Evolutionary conservation across 164 flowering plant species (phyloP).

Genomic region (Pachysandra terminalis): DNA sequence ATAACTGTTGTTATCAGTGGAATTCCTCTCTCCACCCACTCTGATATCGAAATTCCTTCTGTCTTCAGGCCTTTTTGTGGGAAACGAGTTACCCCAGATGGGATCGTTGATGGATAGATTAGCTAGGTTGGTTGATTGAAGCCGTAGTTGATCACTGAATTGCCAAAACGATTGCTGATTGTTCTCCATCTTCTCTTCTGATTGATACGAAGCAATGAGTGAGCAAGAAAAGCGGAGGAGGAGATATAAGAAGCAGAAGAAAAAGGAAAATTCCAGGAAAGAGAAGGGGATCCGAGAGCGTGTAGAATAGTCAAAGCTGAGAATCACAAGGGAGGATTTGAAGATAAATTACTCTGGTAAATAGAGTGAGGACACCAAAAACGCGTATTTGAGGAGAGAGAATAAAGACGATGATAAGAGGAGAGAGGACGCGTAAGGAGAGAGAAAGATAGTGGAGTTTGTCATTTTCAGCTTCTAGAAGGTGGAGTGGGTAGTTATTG

Average conservation of each 20-base stretch:
- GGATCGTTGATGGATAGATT: slow-evolving; percentile 71
- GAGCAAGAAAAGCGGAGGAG: neutral
- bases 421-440: too few species aligned
- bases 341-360: neutral
- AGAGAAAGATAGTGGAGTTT: too few species aligned
- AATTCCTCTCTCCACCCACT: slow-evolving; percentile 42
- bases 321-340: slow-evolving; percentile 15
- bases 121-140: slow-evolving; percentile 46
- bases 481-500: too few species aligned
- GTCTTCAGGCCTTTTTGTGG: slow-evolving; percentile 42
- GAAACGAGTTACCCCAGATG: slow-evolving; percentile 58
- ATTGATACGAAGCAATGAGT: neutral
- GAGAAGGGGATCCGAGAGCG: slow-evolving; percentile 29
- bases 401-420: too few species aligned
- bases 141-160: slow-evolving; percentile 84
- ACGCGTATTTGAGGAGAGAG: slow-evolving; percentile 13
- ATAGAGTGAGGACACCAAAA: slow-evolving; percentile 7
- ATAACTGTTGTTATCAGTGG: neutral
- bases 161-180: slow-evolving; percentile 73
- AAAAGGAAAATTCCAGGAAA: slow-evolving; percentile 39
- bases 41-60: slow-evolving; percentile 64
- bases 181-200: slow-evolving; percentile 48
- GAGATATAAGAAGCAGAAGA: neutral
- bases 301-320: slow-evolving; percentile 42
- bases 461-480: too few species aligned